These are phyloP conservation scores for Nothophytophthora sp. DNA, from an alignment of 352 stramenopile genomes.

Conservation along the genomic window DNA sequence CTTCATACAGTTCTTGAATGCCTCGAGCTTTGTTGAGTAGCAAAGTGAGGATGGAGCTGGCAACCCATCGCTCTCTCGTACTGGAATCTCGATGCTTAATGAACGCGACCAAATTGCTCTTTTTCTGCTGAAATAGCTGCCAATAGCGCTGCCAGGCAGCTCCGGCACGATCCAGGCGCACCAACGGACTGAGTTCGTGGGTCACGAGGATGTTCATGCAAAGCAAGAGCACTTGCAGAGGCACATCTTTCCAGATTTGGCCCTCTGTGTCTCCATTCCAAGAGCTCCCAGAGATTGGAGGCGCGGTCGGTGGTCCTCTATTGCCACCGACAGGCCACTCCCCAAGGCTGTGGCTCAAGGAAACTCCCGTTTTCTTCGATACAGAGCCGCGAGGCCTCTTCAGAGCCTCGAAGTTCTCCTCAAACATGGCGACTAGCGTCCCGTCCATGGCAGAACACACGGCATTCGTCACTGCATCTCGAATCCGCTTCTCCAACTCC, in stretches of 20 bases:
- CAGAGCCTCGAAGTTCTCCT: conserved; percentile 48
- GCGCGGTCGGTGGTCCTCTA: no score
- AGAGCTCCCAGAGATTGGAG: conserved; percentile 2
- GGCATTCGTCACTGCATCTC: conserved; percentile 36
- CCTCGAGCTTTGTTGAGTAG: conserved; percentile 45
- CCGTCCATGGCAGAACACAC: conserved; percentile 37
- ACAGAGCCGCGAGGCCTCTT: conserved; percentile 13
- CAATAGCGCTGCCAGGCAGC: conserved; percentile 50
- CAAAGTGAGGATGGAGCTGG: conserved; percentile 45
- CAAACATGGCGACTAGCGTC: conserved; percentile 36
- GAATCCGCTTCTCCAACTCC: conserved; percentile 47
- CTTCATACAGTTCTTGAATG: conserved; percentile 56
- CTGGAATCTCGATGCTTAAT: conserved; percentile 29
- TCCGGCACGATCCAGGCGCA: conserved; percentile 36
- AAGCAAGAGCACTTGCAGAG: conserved; percentile 57
- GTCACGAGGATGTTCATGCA: conserved; percentile 62
- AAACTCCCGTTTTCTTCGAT: conserved; percentile 6
- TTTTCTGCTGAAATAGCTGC: conserved; percentile 47
- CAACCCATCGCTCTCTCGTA: conserved; percentile 35
- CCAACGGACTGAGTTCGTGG: conserved; percentile 45
- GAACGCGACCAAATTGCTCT: conserved; percentile 43
- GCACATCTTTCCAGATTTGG: conserved; percentile 38
- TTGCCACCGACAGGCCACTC: conserved; percentile 1
- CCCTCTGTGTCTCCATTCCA: background rate
- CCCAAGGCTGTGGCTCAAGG: background rate